Conservation (phyloP, 1,139 yeast genomes). For the Geotrichum australiense region DNA sequence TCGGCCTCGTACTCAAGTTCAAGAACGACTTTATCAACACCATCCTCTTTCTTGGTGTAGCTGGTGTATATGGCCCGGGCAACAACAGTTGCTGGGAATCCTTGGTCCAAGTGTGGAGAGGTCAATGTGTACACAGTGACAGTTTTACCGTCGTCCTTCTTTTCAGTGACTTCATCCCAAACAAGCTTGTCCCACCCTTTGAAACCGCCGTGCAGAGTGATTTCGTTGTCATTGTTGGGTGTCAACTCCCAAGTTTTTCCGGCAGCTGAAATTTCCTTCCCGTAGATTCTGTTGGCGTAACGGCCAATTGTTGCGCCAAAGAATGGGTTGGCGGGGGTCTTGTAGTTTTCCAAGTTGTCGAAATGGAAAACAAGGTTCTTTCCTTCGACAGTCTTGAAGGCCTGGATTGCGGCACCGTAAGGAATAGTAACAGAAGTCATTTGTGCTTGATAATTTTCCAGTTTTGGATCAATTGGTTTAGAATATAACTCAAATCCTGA, state of each 20-base stretch:
- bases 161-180: constrained; percentile 36
- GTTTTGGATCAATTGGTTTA: too few species aligned
- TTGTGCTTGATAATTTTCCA: too few species aligned
- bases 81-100: constrained; percentile 50
- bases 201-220: constrained; percentile 47
- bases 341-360: constrained; percentile 26
- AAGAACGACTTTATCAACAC: constrained; percentile 30
- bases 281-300: constrained; percentile 52
- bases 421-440: constrained; percentile 6
- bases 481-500: background rate
- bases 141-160: constrained; percentile 36
- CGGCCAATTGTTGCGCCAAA: constrained; percentile 53
- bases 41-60: constrained; percentile 25
- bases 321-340: constrained; percentile 39
- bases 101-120: constrained; percentile 45
- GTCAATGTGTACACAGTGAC: constrained; percentile 28
- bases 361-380: constrained; percentile 25
- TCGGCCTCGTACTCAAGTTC: constrained; percentile 46
- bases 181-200: constrained; percentile 45
- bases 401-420: constrained; percentile 25
- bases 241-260: constrained; percentile 38
- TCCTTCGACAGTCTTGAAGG: constrained; percentile 27
- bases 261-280: constrained; percentile 40
- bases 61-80: constrained; percentile 42
- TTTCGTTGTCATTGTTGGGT: constrained; percentile 33